phyloP scores from a whole-genome alignment of 148 eudicot genomes.

The Chenopodium suecicum region DNA sequence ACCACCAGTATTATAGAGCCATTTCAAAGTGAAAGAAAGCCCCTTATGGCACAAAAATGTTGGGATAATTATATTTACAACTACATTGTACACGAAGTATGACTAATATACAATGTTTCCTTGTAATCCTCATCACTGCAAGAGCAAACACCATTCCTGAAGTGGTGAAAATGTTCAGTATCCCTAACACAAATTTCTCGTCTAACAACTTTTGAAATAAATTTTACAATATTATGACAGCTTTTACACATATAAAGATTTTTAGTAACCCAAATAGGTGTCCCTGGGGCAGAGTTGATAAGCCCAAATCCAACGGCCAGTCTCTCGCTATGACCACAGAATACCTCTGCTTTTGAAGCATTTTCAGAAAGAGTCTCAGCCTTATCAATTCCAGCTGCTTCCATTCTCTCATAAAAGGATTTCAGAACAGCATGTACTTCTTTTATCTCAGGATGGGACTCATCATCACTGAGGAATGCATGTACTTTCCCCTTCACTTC shows the following conservation, averaged over 20 bases:
- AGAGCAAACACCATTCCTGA: conserved; percentile 85
- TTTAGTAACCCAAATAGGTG: conserved; percentile 81
- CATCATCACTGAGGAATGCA: conserved; percentile 86
- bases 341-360: conserved; percentile 74
- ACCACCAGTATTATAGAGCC: neutral
- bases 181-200: conserved; percentile 88
- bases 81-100: neutral
- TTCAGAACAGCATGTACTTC: conserved; percentile 64
- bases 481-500: conserved; percentile 90
- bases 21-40: neutral
- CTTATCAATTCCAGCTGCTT: conserved; percentile 31
- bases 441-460: conserved; percentile 69
- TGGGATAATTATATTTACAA: neutral
- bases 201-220: conserved; percentile 70
- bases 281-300: conserved; percentile 76
- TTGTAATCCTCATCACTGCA: conserved; percentile 69
- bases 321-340: conserved; percentile 94
- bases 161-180: conserved; percentile 73
- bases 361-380: conserved; percentile 33
- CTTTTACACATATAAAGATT: conserved; percentile 82
- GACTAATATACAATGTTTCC: conserved; percentile 27
- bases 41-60: neutral
- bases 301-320: conserved; percentile 78
- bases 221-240: conserved; percentile 71
- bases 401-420: conserved; percentile 71